Evolutionary conservation across 768 basidiomycete species (phyloP).

Genomic region (Psilocybe cyanescens): DNA sequence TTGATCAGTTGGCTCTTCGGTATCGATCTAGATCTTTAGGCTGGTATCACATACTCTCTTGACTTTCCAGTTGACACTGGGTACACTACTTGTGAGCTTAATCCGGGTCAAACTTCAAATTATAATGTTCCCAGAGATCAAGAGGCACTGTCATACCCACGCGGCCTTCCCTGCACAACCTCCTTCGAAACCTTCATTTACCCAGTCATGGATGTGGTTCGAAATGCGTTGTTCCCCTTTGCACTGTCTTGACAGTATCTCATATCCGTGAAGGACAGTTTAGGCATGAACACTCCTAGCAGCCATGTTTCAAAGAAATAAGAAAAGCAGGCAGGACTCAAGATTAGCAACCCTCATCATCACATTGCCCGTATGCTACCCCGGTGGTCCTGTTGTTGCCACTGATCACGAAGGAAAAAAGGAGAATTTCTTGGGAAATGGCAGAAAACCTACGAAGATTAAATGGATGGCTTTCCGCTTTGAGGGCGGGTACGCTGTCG

Average conservation of each 20-base stretch:
- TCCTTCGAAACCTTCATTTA: constrained; percentile 83
- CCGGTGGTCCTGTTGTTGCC: constrained; percentile 68
- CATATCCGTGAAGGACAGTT: constrained; percentile 64
- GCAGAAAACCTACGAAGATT: constrained; percentile 65
- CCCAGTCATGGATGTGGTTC: constrained; percentile 79
- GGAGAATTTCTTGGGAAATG: constrained; percentile 66
- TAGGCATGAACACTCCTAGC: constrained; percentile 69
- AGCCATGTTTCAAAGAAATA: constrained; percentile 58
- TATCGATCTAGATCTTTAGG: constrained; percentile 39
- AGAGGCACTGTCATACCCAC: constrained; percentile 75
- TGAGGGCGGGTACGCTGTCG: constrained; percentile 74
- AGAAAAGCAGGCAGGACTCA: constrained; percentile 61
- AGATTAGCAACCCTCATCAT: constrained; percentile 75
- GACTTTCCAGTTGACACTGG: constrained; percentile 83
- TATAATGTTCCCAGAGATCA: constrained; percentile 36
- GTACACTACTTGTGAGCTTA: constrained; percentile 42
- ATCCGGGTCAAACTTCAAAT: too few species aligned
- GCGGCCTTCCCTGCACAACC: constrained; percentile 72
- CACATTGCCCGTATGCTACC: constrained; percentile 74
- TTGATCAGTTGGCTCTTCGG: too few species aligned
- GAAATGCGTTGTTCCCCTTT: constrained; percentile 69
- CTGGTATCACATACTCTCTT: constrained; percentile 77
- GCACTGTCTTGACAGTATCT: constrained; percentile 72
- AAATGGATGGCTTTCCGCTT: constrained; percentile 82
- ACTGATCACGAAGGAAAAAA: constrained; percentile 55